Percentiles rank a stretch among this genome's conserved stretches.
phyloP scores from a whole-genome alignment of 495 filamentous ascomycete species.

The Daldinia childiae region DNA sequence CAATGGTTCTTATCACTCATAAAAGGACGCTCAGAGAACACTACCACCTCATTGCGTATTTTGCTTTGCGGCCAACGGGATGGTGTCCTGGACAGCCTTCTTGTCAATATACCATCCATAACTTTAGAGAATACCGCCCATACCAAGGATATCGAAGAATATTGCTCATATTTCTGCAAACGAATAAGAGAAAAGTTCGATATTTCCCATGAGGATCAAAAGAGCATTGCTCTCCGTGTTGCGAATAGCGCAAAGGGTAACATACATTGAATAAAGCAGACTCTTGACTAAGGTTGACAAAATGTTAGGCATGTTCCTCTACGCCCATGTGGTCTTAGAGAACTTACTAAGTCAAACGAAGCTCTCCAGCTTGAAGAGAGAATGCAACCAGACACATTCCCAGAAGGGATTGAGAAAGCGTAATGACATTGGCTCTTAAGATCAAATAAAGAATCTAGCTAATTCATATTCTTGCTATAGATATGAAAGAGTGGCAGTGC shows the following conservation, averaged over 20 bases:
- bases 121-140: neutral
- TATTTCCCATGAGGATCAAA: neutral
- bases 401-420: neutral
- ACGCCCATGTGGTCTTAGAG: neutral
- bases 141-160: neutral
- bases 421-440: neutral
- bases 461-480: neutral
- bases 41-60: neutral
- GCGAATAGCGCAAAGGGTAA: neutral
- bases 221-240: neutral
- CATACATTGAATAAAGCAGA: neutral
- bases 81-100: neutral
- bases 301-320: neutral
- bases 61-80: neutral
- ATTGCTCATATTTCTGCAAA: neutral
- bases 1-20: neutral
- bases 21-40: neutral
- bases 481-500: neutral
- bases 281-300: neutral
- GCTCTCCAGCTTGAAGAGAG: neutral
- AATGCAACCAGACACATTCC: neutral
- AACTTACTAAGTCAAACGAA: neutral
- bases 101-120: neutral
- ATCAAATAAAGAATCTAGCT: neutral
- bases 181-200: neutral